Conservation (phyloP, 352 stramenopile species). For the Phytophthora kernoviae region DNA sequence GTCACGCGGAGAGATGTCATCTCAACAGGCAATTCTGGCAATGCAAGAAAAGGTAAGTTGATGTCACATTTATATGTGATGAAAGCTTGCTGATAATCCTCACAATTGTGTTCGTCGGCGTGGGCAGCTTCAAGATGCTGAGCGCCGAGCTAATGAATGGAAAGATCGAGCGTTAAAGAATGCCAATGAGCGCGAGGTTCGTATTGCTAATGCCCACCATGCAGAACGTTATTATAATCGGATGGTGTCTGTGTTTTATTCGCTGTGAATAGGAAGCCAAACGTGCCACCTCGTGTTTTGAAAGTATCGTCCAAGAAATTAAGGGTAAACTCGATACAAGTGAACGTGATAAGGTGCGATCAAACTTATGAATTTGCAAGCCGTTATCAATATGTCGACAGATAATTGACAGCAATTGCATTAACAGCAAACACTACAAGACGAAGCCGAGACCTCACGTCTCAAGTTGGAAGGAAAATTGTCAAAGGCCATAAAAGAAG, state of each 20-base stretch:
- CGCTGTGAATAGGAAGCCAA: slow-evolving; percentile 12
- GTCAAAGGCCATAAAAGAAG: slow-evolving; percentile 16
- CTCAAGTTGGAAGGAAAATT: slow-evolving; percentile 27
- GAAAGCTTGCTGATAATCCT: neutral
- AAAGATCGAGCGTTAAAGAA: slow-evolving; percentile 43
- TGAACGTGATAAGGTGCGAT: slow-evolving; percentile 27
- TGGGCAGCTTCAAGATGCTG: slow-evolving; percentile 39
- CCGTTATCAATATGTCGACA: neutral
- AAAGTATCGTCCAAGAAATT: slow-evolving; percentile 21
- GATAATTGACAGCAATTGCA: neutral
- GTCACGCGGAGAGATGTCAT: slow-evolving; percentile 21
- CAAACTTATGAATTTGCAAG: neutral
- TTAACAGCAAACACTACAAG: slow-evolving; percentile 30
- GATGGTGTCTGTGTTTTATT: neutral
- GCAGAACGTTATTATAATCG: no score
- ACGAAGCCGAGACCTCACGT: slow-evolving; percentile 38
- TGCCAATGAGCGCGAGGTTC: slow-evolving; percentile 49
- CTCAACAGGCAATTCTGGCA: slow-evolving; percentile 28
- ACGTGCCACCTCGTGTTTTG: slow-evolving; percentile 16
- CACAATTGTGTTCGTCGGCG: neutral
- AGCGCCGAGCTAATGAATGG: slow-evolving; percentile 42
- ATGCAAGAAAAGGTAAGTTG: slow-evolving; percentile 38
- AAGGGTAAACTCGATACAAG: slow-evolving; percentile 12
- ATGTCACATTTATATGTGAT: neutral
- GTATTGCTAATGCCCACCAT: neutral